These are phyloP conservation scores for Syzygium jambos DNA, from an alignment of 345 rosid genomes.

Conservation along the genomic window DNA sequence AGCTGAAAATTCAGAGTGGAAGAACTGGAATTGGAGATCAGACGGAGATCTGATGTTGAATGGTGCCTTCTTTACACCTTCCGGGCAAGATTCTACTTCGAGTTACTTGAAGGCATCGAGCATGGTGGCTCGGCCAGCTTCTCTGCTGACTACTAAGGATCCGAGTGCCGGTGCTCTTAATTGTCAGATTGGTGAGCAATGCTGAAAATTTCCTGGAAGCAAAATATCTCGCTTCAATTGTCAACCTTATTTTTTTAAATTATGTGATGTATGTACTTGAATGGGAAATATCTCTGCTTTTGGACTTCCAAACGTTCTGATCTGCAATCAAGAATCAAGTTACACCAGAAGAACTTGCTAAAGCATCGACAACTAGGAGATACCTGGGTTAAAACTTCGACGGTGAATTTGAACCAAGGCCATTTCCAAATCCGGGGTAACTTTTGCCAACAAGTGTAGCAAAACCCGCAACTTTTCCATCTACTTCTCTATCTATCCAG, in stretches of 20 bases:
- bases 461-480: background rate
- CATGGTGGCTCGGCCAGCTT: slow-evolving; percentile 59
- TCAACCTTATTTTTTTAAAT: background rate
- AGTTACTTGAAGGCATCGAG: slow-evolving; percentile 52
- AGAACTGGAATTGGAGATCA: slow-evolving; percentile 67
- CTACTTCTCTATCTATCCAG: background rate
- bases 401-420: background rate
- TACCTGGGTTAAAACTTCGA: background rate
- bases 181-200: slow-evolving; percentile 34
- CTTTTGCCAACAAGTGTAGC: background rate
- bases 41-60: slow-evolving; percentile 54
- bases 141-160: slow-evolving; percentile 23
- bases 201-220: slow-evolving; percentile 17
- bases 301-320: background rate
- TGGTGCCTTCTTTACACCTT: slow-evolving; percentile 52
- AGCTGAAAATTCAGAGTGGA: slow-evolving; percentile 26
- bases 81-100: slow-evolving; percentile 37
- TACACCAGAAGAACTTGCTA: background rate
- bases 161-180: slow-evolving; percentile 37
- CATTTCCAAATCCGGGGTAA: background rate
- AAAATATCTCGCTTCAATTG: background rate
- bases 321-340: background rate
- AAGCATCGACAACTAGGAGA: background rate
- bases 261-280: background rate
- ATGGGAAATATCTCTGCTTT: background rate